Evolutionary conservation across 2,329 filamentous ascomycete species (phyloP), one percentile per base, ranked within the genome.

Genomic region (Ceratocystis cubensis): DNA sequence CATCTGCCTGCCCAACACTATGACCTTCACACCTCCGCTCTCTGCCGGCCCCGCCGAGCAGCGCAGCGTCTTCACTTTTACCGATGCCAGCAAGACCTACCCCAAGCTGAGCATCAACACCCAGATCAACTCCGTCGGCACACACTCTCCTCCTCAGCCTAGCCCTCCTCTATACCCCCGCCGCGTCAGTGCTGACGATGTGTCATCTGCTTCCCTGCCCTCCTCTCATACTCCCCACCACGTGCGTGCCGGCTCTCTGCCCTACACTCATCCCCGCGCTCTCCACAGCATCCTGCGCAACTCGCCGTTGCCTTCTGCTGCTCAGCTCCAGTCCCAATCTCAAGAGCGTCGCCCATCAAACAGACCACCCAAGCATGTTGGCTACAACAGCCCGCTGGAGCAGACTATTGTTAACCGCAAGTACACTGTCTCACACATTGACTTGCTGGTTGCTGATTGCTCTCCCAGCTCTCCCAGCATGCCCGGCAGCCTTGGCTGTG

Each of bases 201-300:
- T 50, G 13, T 61, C 59, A 15, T 53, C 48, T 13, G 17, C 70
- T 72, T 25, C 75, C 28, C 75, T 79, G 2, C 84, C 84, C 1
- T 86, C 87, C 71, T 81, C 76, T 1, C 84, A 84, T 57, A 28
- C 53, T 17, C 17, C 70, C 72, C 25, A 71, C 71, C 5, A 64
- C 66, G 22, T 33, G 70, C 10, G 66, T n/a, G 67, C 68, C 22
- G 63, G 69, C 44, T 76, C 75, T 28, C 75, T 79, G 2, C 84
- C 84, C 1, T 87, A 87, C 71, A 81, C 77, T 1, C 84, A 84
- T 69, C 81, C 84, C 44, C 79, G 79, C 66, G 76, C 78, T 53
- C 79, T 87, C 8, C 84, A 82, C 72, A 86, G 83, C 73, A 87
- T 87, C 71, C 78, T 87, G 25, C 81, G 84, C 65, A 87, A 87